Base-by-base conservation (phyloP, 805 yeast species). In the Hanseniaspora nectarophila region DNA sequence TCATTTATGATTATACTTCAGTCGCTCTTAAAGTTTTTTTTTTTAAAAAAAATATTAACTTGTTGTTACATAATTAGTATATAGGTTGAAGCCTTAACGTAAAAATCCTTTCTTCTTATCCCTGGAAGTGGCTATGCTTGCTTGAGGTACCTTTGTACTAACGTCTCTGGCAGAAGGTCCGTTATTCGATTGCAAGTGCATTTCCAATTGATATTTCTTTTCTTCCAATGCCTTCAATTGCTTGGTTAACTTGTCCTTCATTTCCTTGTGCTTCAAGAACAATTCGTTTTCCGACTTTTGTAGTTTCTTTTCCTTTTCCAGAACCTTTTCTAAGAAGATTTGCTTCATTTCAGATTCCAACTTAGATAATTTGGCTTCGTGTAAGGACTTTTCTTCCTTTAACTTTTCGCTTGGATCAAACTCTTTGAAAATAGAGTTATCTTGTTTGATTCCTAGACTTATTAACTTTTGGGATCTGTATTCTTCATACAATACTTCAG, bases 231-330 rank as follows among this genome's bases (percentile, higher is more conserved):
- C 78, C 64, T 82, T 83, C 58, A 90, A 79, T 70, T 90, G 96
- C 67, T 84, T 84, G 58, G 83, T 74, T 66, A 92, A 76, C 70
- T 86, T 87, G 64, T 90, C 97, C 70, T 90, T 90, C 90, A 90
- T 89, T 68, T 92, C 97, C 69, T 87, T 86, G 70, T 92, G 98
- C 68, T 94, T 82, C 38, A 92, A 78, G 67, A 90, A 90, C 64
- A 92, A 77, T 69, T 92, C 99, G 54, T 95, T 92, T 72, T 92
- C 98, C 44, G 95, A 86, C 70, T 86, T 85, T 72, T 89, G 95
- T 64, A 92, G 77, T 72, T 90, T 90, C 76, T 88, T 86, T 70
- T 92, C 99, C 80, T 92, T 94, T 70, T 89, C 96, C 54, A 83
- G 73, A 31, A 92, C 98, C 73, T 92, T 92, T 64, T 85, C 92